These are phyloP conservation scores for Sporothrix protearum DNA, from an alignment of 2,329 filamentous ascomycete genomes.

Conservation along the genomic window DNA sequence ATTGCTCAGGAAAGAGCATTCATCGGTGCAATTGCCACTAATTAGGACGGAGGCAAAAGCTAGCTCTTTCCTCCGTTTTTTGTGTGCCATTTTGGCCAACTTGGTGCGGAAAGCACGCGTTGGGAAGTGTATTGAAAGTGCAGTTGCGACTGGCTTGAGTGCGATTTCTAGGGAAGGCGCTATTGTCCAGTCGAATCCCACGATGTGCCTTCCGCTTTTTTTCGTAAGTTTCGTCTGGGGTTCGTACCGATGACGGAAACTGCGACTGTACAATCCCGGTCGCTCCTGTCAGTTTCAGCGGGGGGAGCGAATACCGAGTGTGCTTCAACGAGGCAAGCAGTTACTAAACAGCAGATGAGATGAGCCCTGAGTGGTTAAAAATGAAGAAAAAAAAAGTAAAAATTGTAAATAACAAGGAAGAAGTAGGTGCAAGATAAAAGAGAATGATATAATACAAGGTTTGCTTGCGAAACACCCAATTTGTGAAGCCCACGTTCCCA, in stretches of 20 bases:
- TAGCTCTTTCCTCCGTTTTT: slow-evolving; percentile 6
- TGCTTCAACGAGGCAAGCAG: background rate
- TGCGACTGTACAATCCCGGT: background rate
- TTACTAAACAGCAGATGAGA: background rate
- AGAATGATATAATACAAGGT: slow-evolving; percentile 15
- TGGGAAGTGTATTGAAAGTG: background rate
- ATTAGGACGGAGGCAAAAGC: background rate
- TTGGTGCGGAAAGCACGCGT: background rate
- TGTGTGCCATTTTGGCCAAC: background rate
- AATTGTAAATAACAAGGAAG: background rate
- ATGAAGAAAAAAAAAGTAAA: background rate
- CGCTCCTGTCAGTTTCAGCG: slow-evolving; percentile 7
- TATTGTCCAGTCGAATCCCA: background rate
- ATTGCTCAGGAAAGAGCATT: background rate
- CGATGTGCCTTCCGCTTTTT: background rate
- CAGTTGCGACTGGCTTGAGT: background rate
- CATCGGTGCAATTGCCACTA: slow-evolving; percentile 1
- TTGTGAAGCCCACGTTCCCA: background rate
- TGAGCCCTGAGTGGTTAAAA: background rate
- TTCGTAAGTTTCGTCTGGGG: background rate
- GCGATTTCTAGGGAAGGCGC: background rate
- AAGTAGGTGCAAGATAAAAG: background rate
- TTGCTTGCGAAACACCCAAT: slow-evolving; percentile 12
- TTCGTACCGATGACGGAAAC: background rate
- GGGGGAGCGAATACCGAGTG: background rate